These are phyloP conservation scores for Ailanthus altissimus DNA, from an alignment of 345 rosid species.

Conservation along the genomic window DNA sequence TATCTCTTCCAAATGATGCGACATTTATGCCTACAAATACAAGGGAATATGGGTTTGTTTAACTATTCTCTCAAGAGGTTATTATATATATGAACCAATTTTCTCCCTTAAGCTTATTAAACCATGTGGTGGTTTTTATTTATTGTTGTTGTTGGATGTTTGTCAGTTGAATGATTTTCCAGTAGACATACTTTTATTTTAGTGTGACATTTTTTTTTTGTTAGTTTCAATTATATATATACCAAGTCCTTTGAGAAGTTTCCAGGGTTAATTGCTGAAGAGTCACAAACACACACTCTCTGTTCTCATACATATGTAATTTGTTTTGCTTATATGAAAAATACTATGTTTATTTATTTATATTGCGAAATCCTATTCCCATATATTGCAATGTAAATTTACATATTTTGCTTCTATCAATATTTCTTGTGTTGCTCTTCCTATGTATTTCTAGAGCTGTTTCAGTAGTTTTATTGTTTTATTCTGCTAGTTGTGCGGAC, in stretches of 20 bases:
- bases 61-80: constrained; percentile 94
- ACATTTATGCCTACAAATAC: constrained; percentile 91
- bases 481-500: not conserved
- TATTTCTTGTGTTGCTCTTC: not conserved
- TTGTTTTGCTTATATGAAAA: too few species aligned
- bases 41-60: constrained; percentile 98
- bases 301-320: not conserved
- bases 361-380: not conserved
- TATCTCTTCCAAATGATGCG: constrained; percentile 93
- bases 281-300: too few species aligned
- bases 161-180: constrained; percentile 11
- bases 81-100: constrained; percentile 8
- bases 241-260: not conserved
- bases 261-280: not conserved
- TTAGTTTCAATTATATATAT: too few species aligned
- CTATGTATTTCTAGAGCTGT: not conserved
- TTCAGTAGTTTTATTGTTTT: not conserved
- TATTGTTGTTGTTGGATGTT: not conserved
- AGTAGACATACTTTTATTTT: not conserved
- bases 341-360: not conserved
- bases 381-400: not conserved
- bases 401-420: not conserved
- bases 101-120: constrained; percentile 3
- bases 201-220: too few species aligned
- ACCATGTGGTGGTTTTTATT: not conserved